A percentile compares a stretch with the other conserved stretches of the same genome.
Conservation (phyloP, 208 protist species). For the Crithidia bombi region DNA sequence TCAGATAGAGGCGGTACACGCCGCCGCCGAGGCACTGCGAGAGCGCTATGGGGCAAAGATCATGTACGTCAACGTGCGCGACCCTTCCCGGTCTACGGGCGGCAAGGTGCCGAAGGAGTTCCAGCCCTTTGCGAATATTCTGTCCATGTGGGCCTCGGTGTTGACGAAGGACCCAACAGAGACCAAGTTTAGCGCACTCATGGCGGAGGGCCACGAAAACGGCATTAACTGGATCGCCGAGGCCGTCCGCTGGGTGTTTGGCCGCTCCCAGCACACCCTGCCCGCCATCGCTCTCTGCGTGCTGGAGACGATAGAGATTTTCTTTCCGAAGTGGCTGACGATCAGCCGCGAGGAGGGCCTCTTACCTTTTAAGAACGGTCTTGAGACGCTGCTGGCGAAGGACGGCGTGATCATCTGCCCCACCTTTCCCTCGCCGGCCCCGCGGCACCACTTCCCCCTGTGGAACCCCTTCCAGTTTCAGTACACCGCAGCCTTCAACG, state of each 20-base stretch:
- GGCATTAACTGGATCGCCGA: conserved; percentile 67
- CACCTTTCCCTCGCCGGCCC: conserved; percentile 73
- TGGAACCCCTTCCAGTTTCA: conserved; percentile 83
- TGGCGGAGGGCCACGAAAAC: conserved; percentile 52
- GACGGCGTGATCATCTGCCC: conserved; percentile 77
- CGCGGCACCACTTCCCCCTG: conserved; percentile 70
- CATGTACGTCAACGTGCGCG: conserved; percentile 74
- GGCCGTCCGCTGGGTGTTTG: conserved; percentile 57
- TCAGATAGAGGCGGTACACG: conserved; percentile 64
- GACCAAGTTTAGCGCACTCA: conserved; percentile 61
- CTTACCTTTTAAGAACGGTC: conserved; percentile 57
- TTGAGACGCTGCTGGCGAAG: conserved; percentile 68
- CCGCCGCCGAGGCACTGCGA: conserved; percentile 58
- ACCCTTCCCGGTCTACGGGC: conserved; percentile 59
- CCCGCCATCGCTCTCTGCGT: conserved; percentile 75
- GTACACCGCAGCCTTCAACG: conserved; percentile 90
- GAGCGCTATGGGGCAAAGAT: conserved; percentile 66
- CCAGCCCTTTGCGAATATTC: conserved; percentile 55
- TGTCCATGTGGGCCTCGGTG: conserved; percentile 72
- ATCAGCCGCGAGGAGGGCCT: conserved; percentile 36
- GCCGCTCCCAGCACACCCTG: conserved; percentile 78
- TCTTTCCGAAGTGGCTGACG: conserved; percentile 52
- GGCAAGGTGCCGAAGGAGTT: conserved; percentile 61
- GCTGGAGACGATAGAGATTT: conserved; percentile 53
- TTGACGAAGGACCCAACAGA: conserved; percentile 71